A percentile compares a stretch with the other conserved stretches of the same genome.
These are phyloP conservation scores for Fusarium sp. DNA, from an alignment of 2,329 filamentous ascomycete genomes.

Conservation along the genomic window DNA sequence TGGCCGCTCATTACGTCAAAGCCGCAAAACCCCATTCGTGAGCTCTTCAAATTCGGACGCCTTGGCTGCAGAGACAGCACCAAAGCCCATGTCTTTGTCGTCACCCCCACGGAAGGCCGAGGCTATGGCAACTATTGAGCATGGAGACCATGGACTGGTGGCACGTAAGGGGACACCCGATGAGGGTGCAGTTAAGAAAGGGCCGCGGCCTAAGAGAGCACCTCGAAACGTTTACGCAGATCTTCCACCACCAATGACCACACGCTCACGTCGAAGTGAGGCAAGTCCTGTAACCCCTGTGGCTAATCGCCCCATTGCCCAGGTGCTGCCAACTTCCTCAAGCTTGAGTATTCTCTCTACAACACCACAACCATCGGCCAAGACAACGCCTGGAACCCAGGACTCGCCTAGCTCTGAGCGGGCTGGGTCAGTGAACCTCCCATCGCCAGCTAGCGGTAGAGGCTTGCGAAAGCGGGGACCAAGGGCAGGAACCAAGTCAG, in stretches of 20 bases:
- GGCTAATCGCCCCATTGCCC: slow-evolving; percentile 21
- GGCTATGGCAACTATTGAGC: slow-evolving; percentile 26
- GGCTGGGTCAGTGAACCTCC: slow-evolving; percentile 37
- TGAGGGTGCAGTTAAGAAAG: neutral
- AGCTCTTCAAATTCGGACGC: slow-evolving; percentile 49
- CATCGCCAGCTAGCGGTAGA: slow-evolving; percentile 40
- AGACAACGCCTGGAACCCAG: slow-evolving; percentile 53
- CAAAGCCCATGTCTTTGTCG: slow-evolving; percentile 20
- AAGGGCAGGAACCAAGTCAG: slow-evolving; percentile 37
- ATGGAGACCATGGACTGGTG: neutral
- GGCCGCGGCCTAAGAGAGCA: slow-evolving; percentile 23
- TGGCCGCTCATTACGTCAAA: slow-evolving; percentile 31
- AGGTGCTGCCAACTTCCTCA: slow-evolving; percentile 48
- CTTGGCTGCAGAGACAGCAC: slow-evolving; percentile 18
- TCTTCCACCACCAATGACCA: slow-evolving; percentile 42
- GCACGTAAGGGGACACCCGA: neutral
- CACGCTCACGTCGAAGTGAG: slow-evolving; percentile 40
- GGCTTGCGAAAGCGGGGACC: slow-evolving; percentile 32
- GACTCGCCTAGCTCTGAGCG: slow-evolving; percentile 46
- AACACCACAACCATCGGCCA: slow-evolving; percentile 54
- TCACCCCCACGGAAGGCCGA: slow-evolving; percentile 23
- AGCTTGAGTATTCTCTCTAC: slow-evolving; percentile 55
- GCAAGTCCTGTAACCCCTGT: slow-evolving; percentile 41
- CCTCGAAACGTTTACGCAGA: slow-evolving; percentile 26
- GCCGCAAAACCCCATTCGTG: slow-evolving; percentile 43